Percentiles rank a stretch among this genome's conserved stretches.
phyloP scores from a whole-genome alignment of 352 stramenopile genomes.

The Phytophthora cactorum region DNA sequence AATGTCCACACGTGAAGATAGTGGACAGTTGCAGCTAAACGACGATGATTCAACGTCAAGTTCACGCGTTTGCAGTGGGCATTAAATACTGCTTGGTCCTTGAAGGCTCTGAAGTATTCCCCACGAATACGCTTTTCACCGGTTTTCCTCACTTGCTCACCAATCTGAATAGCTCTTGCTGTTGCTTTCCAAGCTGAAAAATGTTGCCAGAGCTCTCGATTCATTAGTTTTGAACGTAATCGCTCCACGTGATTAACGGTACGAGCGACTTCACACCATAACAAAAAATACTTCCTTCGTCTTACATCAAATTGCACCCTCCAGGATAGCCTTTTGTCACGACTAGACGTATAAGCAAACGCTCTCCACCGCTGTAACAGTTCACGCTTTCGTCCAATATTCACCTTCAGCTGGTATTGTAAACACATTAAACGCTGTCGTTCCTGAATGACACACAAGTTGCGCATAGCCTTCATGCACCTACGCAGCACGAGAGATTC shows the following conservation, averaged over 20 bases:
- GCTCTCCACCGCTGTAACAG: constrained; percentile 28
- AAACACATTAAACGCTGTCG: constrained; percentile 5
- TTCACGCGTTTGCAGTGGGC: constrained; percentile 5
- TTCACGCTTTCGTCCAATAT: constrained; percentile 11
- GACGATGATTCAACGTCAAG: constrained; percentile 4
- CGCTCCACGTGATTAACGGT: constrained; percentile 8
- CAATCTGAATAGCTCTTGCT: constrained; percentile 26
- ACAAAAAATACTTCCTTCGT: constrained; percentile 31
- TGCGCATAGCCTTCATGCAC: constrained; percentile 19
- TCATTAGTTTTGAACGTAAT: constrained; percentile 17
- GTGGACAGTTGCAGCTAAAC: constrained; percentile 16
- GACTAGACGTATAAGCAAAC: constrained; percentile 14
- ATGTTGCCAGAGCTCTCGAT: constrained; percentile 23
- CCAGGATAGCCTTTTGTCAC: constrained; percentile 14
- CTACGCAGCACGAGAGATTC: constrained; percentile 5
- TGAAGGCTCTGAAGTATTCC: constrained; percentile 26
- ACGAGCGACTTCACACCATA: constrained; percentile 37
- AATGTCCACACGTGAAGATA: constrained; percentile 9
- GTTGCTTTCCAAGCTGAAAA: constrained; percentile 32
- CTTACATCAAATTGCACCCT: constrained; percentile 32
- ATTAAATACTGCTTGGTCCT: constrained; percentile 7
- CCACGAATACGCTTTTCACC: constrained; percentile 3
- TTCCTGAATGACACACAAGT: constrained; percentile 15
- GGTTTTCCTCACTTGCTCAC: constrained; percentile 5
- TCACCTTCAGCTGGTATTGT: constrained; percentile 4